These are phyloP conservation scores for Austropuccinia psidii DNA, from an alignment of 1,284 basidiomycete genomes.

Conservation along the genomic window DNA sequence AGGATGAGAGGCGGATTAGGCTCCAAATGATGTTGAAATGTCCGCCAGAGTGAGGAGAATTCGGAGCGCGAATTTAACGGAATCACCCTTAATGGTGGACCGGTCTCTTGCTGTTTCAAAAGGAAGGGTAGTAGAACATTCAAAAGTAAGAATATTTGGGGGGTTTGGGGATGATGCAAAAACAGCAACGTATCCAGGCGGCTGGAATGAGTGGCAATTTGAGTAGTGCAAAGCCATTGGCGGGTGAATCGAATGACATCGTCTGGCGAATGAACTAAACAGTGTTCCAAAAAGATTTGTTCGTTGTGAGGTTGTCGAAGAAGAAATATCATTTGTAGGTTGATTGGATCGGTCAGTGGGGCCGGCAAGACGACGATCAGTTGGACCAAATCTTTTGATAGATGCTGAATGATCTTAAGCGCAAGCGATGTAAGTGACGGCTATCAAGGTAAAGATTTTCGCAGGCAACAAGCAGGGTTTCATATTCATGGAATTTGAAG, in stretches of 20 bases:
- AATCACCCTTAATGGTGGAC: neutral
- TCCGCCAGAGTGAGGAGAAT: neutral
- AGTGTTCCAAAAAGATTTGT: slow-evolving; percentile 1
- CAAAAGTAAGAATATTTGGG: slow-evolving; percentile 2
- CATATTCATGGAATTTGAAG: neutral
- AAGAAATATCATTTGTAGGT: slow-evolving; percentile 3
- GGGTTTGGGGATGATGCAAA: neutral
- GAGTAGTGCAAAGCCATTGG: neutral
- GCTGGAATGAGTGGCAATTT: neutral
- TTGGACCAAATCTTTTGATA: neutral
- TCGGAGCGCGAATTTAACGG: neutral
- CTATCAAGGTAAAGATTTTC: neutral
- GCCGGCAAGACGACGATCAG: neutral
- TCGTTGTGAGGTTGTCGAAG: neutral
- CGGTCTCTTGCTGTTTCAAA: neutral
- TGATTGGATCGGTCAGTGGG: slow-evolving; percentile 8
- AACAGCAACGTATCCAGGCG: slow-evolving; percentile 2
- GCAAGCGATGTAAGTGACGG: neutral
- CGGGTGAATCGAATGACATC: slow-evolving; percentile 12
- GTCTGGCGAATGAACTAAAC: slow-evolving; percentile 1
- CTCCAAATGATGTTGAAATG: neutral
- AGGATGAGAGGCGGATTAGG: neutral
- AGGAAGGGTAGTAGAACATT: slow-evolving; percentile 8
- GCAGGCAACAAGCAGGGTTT: neutral
- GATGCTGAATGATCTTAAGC: slow-evolving; percentile 2